A percentile compares a stretch with the other conserved stretches of the same genome.
These are phyloP conservation scores for Cryptococcus sp. DNA, from an alignment of 1,284 basidiomycete species.

Conservation along the genomic window DNA sequence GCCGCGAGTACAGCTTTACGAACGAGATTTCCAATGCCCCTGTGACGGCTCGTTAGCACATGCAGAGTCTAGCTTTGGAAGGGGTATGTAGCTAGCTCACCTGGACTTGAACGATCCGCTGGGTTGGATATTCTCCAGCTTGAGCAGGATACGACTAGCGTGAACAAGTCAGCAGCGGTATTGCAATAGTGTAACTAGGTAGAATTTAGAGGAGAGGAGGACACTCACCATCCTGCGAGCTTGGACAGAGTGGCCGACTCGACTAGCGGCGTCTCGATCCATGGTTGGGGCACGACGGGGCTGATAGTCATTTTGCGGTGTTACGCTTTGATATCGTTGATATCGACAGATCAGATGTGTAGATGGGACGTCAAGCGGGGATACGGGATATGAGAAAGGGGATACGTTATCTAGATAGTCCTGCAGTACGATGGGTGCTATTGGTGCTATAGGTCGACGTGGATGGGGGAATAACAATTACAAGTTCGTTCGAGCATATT, in stretches of 20 bases:
- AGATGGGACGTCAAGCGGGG: not conserved
- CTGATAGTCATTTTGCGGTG: constrained; percentile 2
- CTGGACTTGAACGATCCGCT: constrained; percentile 39
- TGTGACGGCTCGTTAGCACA: constrained; percentile 2
- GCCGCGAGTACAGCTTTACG: constrained; percentile 11
- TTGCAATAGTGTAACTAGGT: not conserved
- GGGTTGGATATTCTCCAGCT: constrained; percentile 38
- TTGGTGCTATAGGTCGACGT: too few species aligned
- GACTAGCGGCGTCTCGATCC: constrained; percentile 35
- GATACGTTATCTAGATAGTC: too few species aligned
- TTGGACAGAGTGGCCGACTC: constrained; percentile 28
- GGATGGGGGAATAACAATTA: too few species aligned
- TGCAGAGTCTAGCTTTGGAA: not conserved
- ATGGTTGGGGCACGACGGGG: constrained; percentile 16
- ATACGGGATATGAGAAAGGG: too few species aligned
- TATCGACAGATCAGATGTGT: constrained; percentile 7
- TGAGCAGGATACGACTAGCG: constrained; percentile 30
- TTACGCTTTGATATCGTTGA: constrained; percentile 19
- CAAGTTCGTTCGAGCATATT: too few species aligned
- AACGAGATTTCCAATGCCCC: constrained; percentile 36
- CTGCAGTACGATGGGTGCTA: too few species aligned
- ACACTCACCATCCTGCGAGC: constrained; percentile 35
- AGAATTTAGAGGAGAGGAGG: not conserved
- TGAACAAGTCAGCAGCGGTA: not conserved
- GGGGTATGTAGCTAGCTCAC: constrained; percentile 14